Evolutionary conservation across 176 grass and related monocot species (phyloP).

Genomic region (Tillandsia leiboldiana): DNA sequence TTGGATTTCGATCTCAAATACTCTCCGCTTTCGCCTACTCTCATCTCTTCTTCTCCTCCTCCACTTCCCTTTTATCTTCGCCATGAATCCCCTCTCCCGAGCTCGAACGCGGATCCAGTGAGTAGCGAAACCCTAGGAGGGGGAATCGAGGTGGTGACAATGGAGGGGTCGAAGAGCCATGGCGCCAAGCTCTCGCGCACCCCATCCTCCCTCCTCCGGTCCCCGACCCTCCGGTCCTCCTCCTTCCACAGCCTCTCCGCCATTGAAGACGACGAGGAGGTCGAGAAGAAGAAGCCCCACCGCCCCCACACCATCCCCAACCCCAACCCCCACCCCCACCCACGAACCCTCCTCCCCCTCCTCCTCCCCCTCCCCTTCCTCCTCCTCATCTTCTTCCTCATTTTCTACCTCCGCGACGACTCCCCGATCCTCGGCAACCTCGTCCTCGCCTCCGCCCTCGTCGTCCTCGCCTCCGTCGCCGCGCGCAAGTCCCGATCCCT

Average conservation of each 20-base stretch:
- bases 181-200: conserved; percentile 61
- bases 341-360: conserved; percentile 29
- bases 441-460: conserved; percentile 26
- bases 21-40: too few species aligned
- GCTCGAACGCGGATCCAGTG: conserved; percentile 1
- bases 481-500: conserved; percentile 19
- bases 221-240: conserved; percentile 64
- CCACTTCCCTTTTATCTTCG: neutral
- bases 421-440: conserved; percentile 31
- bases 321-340: conserved; percentile 23
- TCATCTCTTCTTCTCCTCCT: neutral
- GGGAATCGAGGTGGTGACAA: conserved; percentile 6
- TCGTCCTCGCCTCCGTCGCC: conserved; percentile 17
- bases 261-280: conserved; percentile 45
- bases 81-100: neutral
- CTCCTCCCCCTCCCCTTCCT: conserved; percentile 33
- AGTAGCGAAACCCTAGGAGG: neutral
- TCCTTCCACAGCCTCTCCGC: conserved; percentile 46
- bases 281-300: conserved; percentile 34
- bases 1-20: neutral
- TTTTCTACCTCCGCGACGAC: conserved; percentile 36
- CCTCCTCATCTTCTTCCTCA: conserved; percentile 36
- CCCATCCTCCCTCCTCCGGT: conserved; percentile 73
- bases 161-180: conserved; percentile 12
- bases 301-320: conserved; percentile 15